Evolutionary conservation across 208 protist genomes (phyloP).

Genomic region (Leishmania amazonensis): DNA sequence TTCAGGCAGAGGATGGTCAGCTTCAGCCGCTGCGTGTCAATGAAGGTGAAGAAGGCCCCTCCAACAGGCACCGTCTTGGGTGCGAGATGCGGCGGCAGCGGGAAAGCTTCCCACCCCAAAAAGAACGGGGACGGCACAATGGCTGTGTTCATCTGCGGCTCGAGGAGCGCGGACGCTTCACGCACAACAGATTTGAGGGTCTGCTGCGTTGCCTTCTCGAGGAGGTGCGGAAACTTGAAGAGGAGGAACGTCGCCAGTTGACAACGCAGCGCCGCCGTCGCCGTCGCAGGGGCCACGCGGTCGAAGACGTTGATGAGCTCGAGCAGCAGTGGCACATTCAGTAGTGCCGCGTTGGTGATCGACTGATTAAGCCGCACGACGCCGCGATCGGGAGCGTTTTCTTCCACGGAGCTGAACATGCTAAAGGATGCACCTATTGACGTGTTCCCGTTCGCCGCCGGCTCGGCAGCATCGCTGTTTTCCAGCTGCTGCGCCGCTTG

Average conservation of each 20-base stretch:
- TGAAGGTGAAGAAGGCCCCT: slow-evolving; percentile 89
- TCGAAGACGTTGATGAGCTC: slow-evolving; percentile 61
- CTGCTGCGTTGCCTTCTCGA: slow-evolving; percentile 47
- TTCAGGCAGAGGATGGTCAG: slow-evolving; percentile 87
- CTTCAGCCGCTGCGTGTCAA: slow-evolving; percentile 82
- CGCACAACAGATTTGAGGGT: slow-evolving; percentile 42
- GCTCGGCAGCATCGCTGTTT: background rate
- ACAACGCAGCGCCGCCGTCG: slow-evolving; percentile 41
- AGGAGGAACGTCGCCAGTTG: slow-evolving; percentile 69
- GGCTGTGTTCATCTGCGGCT: slow-evolving; percentile 31
- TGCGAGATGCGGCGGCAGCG: slow-evolving; percentile 74
- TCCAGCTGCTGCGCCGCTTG: background rate
- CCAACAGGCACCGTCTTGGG: slow-evolving; percentile 82
- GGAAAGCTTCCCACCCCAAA: slow-evolving; percentile 65
- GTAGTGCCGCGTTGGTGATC: slow-evolving; percentile 27
- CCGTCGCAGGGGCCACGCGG: slow-evolving; percentile 32
- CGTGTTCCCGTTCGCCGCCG: background rate
- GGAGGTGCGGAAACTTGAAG: slow-evolving; percentile 67
- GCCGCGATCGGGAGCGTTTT: slow-evolving; percentile 26
- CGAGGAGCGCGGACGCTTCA: slow-evolving; percentile 32
- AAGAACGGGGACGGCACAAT: slow-evolving; percentile 58
- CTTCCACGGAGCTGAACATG: slow-evolving; percentile 28
- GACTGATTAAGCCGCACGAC: slow-evolving; percentile 26
- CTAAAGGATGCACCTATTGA: slow-evolving; percentile 3
- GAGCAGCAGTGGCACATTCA: slow-evolving; percentile 64